phyloP scores from a whole-genome alignment of 352 stramenopile genomes.

The Phytophthora sp. region DNA sequence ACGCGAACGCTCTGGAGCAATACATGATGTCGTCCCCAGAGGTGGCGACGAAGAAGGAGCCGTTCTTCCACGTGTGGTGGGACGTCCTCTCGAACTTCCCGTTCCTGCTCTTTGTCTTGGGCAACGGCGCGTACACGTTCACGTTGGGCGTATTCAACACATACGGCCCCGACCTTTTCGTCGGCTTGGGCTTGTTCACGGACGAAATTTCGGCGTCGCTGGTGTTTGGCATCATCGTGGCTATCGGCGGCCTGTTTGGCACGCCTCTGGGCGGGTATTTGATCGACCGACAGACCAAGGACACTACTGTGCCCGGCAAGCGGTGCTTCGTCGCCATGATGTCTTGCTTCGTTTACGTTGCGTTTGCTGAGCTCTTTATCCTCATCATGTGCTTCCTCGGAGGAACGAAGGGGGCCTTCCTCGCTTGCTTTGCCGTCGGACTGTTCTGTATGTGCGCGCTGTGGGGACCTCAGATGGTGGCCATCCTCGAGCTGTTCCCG shows the following conservation, averaged over 20 bases:
- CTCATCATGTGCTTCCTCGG: constrained; percentile 44
- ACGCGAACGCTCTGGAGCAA: neutral
- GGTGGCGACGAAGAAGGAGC: constrained; percentile 21
- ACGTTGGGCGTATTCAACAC: constrained; percentile 70
- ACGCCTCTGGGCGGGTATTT: constrained; percentile 75
- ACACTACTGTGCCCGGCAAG: constrained; percentile 28
- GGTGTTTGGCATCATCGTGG: constrained; percentile 68
- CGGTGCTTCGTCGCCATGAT: constrained; percentile 45
- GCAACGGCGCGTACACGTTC: constrained; percentile 77
- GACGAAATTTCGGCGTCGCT: constrained; percentile 65
- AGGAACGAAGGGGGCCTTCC: constrained; percentile 37
- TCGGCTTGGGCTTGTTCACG: constrained; percentile 76
- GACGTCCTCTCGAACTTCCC: constrained; percentile 49
- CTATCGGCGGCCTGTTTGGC: constrained; percentile 68
- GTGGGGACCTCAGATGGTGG: constrained; percentile 61
- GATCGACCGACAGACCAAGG: constrained; percentile 45
- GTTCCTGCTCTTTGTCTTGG: constrained; percentile 70
- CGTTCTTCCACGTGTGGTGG: constrained; percentile 37
- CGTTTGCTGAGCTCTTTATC: constrained; percentile 39
- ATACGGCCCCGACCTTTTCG: constrained; percentile 78
- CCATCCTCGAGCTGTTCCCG: constrained; percentile 82
- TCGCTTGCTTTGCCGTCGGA: constrained; percentile 50
- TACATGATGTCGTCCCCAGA: neutral
- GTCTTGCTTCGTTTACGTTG: constrained; percentile 51
- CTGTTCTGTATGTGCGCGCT: constrained; percentile 57